Base-by-base conservation (phyloP, 2,329 filamentous ascomycete genomes). In the Nemania abortiva region DNA sequence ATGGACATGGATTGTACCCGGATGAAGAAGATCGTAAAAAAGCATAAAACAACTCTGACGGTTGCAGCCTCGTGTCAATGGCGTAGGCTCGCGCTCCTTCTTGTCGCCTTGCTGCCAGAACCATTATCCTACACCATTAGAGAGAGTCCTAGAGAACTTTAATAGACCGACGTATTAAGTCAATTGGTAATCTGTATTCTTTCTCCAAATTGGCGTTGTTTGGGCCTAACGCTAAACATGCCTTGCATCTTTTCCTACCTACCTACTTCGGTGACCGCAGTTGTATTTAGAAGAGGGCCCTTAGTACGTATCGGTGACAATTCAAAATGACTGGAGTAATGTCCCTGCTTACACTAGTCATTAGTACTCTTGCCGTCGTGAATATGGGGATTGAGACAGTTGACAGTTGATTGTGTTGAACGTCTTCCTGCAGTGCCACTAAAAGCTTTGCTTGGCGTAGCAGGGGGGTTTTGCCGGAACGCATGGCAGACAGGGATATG, bases 401-500 rank as follows among this genome's bases (percentile, higher is more conserved):
- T 49, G 20, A 50, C 31, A 15, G 18, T 55, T 47, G 37, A 53
- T 65, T 37, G 37, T 55, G 39, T 34, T 27, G 42, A 45, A 63
- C 54, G 6, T 54, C 24, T 37, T 66, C 49, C 57, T 65, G 65
- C 59, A 66, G 59, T 63, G 55, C 63, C 57, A 71, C 63, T 63
- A 27, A 34, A 42, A 49, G 50, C 57, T 59, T 37, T 56, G 22
- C 50, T 63, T 63, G 61, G 66, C 42, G 47, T n/a, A 42, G 37
- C 63, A 66, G 55, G 70, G 72, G 70, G 39, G 60, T 66, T 69
- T 73, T 68, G 68, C 65, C 65, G 65, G 62, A 70, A 61, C 65
- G 70, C 72, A 71, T 73, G 72, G 72, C 68, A 66, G 52, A 62
- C 70, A 72, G 56, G 72, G 72, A 73, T 73, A 34, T 55, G 53